Percentiles rank a stretch among this genome's conserved stretches.
phyloP scores from a whole-genome alignment of 768 basidiomycete genomes.

The Suillus sp. region DNA sequence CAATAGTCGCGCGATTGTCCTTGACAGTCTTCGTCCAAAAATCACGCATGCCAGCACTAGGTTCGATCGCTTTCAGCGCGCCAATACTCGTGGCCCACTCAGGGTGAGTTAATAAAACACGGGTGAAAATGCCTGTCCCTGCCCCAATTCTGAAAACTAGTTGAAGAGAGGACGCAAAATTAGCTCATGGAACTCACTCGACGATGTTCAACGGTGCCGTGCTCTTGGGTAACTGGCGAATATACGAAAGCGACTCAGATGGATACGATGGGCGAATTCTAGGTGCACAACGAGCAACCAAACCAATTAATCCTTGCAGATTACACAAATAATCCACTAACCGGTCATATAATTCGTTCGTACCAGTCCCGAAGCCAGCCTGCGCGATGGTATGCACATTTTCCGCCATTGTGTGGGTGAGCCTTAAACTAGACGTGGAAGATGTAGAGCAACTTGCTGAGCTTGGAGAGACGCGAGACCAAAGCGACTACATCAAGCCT shows the following conservation, averaged over 20 bases:
- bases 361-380: conserved; percentile 74
- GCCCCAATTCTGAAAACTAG: conserved; percentile 61
- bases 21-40: conserved; percentile 58
- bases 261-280: conserved; percentile 88
- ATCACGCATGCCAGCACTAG: conserved; percentile 83
- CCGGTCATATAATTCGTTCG: conserved; percentile 83
- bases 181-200: conserved; percentile 53
- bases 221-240: conserved; percentile 53
- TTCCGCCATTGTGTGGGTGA: conserved; percentile 30
- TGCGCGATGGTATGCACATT: conserved; percentile 66
- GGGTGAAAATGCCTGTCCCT: conserved; percentile 89
- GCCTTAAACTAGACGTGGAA: neutral
- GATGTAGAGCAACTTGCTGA: neutral
- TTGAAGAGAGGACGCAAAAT: neutral
- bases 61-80: conserved; percentile 73
- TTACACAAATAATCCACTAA: conserved; percentile 27
- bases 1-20: conserved; percentile 52
- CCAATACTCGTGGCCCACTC: conserved; percentile 53
- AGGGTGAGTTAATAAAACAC: conserved; percentile 69
- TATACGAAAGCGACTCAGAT: conserved; percentile 55
- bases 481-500: neutral
- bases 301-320: neutral
- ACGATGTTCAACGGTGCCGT: conserved; percentile 58
- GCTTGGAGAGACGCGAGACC: conserved; percentile 17
- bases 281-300: conserved; percentile 10